Evolutionary conservation across 140 eudicot genomes (phyloP).

Genomic region (Stevia rebaudiana): DNA sequence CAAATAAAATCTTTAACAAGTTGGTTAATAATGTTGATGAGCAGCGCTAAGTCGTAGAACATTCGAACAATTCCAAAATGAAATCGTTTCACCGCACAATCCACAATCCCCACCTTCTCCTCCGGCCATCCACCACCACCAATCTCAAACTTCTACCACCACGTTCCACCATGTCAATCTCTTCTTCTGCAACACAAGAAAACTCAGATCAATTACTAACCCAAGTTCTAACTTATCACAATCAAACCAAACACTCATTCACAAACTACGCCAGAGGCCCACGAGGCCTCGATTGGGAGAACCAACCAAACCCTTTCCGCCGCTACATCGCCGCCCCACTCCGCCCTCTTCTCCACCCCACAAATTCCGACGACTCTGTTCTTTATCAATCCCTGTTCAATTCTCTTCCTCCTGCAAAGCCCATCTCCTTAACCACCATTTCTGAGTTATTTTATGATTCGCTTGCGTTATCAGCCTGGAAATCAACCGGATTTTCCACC

Average conservation of each 20-base stretch:
- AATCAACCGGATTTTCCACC: conserved; percentile 65
- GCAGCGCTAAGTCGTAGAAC: neutral
- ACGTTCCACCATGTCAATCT: conserved; percentile 46
- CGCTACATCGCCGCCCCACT: conserved; percentile 67
- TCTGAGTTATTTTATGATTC: conserved; percentile 66
- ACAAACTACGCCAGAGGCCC: conserved; percentile 67
- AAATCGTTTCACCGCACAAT: conserved; percentile 27
- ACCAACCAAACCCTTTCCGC: conserved; percentile 96
- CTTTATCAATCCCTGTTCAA: conserved; percentile 46
- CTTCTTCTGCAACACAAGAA: conserved; percentile 24
- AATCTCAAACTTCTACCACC: conserved; percentile 11
- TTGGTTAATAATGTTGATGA: too few relatives aligned
- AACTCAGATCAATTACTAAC: conserved; percentile 6
- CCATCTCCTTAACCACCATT: conserved; percentile 49
- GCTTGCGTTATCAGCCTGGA: conserved; percentile 84
- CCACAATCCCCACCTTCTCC: conserved; percentile 24
- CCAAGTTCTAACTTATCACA: conserved; percentile 63
- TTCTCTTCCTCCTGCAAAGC: conserved; percentile 49
- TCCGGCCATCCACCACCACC: conserved; percentile 27
- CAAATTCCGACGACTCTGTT: conserved; percentile 23
- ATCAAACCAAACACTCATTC: conserved; percentile 83
- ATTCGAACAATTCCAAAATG: conserved; percentile 15
- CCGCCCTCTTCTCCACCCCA: conserved; percentile 55
- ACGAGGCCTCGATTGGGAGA: conserved; percentile 90
- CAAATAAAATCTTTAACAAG: too few relatives aligned